Percentiles rank a stretch among this genome's conserved stretches.
Evolutionary conservation across 1,139 yeast species (phyloP).

Genomic region (Debaryomyces udenii): DNA sequence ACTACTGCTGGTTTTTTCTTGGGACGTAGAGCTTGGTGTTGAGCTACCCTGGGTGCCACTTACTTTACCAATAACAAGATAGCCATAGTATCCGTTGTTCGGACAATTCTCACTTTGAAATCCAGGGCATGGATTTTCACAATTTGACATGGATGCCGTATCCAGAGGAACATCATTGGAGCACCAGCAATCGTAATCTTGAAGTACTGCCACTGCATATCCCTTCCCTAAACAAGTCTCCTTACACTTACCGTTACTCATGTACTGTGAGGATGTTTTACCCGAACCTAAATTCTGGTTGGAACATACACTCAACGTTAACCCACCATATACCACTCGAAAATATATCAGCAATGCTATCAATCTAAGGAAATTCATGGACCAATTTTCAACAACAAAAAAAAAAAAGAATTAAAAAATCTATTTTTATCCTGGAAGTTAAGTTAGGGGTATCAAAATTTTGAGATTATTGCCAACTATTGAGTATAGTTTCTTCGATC

Average conservation of each 20-base stretch:
- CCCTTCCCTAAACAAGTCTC: slow-evolving; percentile 46
- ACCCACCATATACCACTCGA: slow-evolving; percentile 8
- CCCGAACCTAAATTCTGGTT: slow-evolving; percentile 38
- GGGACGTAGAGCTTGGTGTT: slow-evolving; percentile 8
- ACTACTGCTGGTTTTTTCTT: neutral
- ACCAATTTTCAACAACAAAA: neutral
- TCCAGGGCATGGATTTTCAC: slow-evolving; percentile 58
- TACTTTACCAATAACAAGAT: slow-evolving; percentile 33
- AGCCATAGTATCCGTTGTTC: slow-evolving; percentile 36
- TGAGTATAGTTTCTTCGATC: too few relatives aligned
- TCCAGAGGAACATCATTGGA: slow-evolving; percentile 53
- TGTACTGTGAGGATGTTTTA: slow-evolving; percentile 24
- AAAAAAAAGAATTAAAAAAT: neutral
- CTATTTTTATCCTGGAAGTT: slow-evolving; percentile 3
- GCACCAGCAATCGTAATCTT: slow-evolving; percentile 60
- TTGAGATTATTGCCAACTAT: neutral
- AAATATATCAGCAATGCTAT: neutral
- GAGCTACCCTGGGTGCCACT: slow-evolving; percentile 21
- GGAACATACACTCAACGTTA: slow-evolving; percentile 46
- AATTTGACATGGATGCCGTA: slow-evolving; percentile 35
- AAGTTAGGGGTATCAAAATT: neutral
- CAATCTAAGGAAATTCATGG: slow-evolving; percentile 3
- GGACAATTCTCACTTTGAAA: slow-evolving; percentile 40
- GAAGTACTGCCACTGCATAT: slow-evolving; percentile 60
- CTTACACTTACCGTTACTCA: slow-evolving; percentile 61